These are phyloP conservation scores for Heimioporus sp. DNA, from an alignment of 768 basidiomycete genomes.

Conservation along the genomic window DNA sequence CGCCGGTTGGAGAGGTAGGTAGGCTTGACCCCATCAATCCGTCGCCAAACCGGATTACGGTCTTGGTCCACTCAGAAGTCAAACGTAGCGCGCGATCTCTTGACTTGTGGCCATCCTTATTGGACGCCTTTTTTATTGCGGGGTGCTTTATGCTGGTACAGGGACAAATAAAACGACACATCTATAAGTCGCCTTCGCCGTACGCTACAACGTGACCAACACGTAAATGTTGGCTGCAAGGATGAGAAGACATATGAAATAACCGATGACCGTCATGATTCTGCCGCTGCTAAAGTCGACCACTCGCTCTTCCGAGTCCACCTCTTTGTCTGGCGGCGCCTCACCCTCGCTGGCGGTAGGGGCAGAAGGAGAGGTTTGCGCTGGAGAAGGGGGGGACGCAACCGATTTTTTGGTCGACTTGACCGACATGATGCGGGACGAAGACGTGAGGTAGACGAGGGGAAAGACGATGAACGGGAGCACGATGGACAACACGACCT, in stretches of 20 bases:
- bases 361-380: neutral
- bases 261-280: constrained; percentile 49
- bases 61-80: too few relatives aligned
- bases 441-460: constrained; percentile 70
- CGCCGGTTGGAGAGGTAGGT: too few relatives aligned
- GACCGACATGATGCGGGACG: constrained; percentile 67
- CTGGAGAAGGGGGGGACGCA: neutral
- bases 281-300: constrained; percentile 67
- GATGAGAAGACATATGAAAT: constrained; percentile 61
- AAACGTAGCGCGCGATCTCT: too few relatives aligned
- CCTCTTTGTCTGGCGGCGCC: constrained; percentile 1
- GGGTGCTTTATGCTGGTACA: too few relatives aligned
- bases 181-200: too few relatives aligned
- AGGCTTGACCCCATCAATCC: too few relatives aligned
- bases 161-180: too few relatives aligned
- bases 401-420: constrained; percentile 14
- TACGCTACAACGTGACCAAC: constrained; percentile 48
- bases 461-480: constrained; percentile 87
- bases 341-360: neutral
- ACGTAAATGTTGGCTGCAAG: constrained; percentile 76
- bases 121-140: too few relatives aligned
- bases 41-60: too few relatives aligned
- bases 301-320: constrained; percentile 30
- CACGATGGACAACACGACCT: constrained; percentile 80
- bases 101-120: too few relatives aligned